Evolutionary conservation across 2,329 filamentous ascomycete genomes (phyloP), one percentile per base, ranked within the genome.

Genomic region (Pyricularia sp.): DNA sequence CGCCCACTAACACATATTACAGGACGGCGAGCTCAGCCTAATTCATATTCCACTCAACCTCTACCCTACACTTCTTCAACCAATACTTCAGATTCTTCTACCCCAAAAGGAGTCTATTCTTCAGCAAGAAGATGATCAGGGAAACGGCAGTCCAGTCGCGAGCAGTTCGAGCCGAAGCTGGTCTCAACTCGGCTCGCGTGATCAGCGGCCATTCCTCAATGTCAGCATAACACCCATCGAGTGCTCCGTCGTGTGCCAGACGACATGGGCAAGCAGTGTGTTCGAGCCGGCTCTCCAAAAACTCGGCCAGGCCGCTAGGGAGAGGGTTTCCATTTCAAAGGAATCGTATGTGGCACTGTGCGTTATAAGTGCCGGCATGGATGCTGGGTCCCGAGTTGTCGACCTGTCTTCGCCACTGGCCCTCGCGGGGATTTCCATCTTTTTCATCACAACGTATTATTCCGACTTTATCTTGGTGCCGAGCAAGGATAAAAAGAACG

Each of bases 361-460:
- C 68, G 91, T 99, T 66, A 91, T 91, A 67, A 92, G 90, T 68
- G 89, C 93, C 70, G 92, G 93, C 8, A 87, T 96, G 70, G 93
- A 97, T 73, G 93, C 93, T 10, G 93, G 92, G 7, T 91, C 93
- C 70, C 85, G 93, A 65, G 93, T 99, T 7, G 84, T 97, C 70
- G 93, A 97, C 72, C 77, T 99, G 67, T 97, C 93, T 8, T 93
- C 88, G 64, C 94, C 93, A 5, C 81, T 97, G 35, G 93, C 94
- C 31, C 82, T 97, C 73, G 93, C 93, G 62, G 91, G 91, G 70
- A 94, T 97, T 64, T 90, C 93, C 64, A 96, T 99, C 72, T 97
- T 97, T 80, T 97, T 97, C 82, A 96, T 97, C 74, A 97, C 93
- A 3, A 97, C 92, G 35, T 99, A 97, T 77, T 97, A 96, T 77